Percentiles rank a stretch among this genome's conserved stretches.
Conservation (phyloP, 2,329 filamentous ascomycete species). For the Botrytis galanthina region DNA sequence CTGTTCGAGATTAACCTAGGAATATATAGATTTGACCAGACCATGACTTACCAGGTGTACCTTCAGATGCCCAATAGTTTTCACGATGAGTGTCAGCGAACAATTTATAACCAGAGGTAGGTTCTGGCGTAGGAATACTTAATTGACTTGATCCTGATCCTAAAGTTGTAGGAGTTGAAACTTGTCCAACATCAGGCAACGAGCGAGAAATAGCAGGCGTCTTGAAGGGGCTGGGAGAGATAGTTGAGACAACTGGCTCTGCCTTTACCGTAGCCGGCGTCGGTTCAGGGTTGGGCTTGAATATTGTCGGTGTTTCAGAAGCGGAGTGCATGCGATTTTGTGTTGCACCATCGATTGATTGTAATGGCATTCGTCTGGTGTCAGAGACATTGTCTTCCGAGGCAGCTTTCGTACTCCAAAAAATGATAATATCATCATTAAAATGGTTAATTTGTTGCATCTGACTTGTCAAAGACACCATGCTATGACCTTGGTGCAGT, state of each 20-base stretch:
- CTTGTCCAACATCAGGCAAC: background rate
- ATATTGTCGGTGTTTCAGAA: background rate
- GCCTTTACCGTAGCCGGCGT: background rate
- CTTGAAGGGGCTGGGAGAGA: background rate
- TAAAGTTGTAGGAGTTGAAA: background rate
- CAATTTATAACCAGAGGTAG: background rate
- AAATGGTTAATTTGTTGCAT: constrained; percentile 17
- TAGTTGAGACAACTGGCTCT: background rate
- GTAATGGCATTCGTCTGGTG: background rate
- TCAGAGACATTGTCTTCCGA: background rate
- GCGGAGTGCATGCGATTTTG: background rate
- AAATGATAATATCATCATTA: constrained; percentile 11
- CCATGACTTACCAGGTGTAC: background rate
- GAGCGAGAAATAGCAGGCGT: background rate
- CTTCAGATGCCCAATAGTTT: background rate
- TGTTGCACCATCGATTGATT: background rate
- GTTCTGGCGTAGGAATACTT: background rate
- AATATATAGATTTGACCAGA: no score
- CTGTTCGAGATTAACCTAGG: background rate
- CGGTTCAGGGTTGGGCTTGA: background rate
- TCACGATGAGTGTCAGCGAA: constrained; percentile 1
- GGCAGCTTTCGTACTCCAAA: background rate
- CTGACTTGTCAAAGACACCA: background rate
- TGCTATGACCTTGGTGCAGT: constrained; percentile 10
- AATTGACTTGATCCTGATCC: background rate